Percentiles rank a stretch among this genome's conserved stretches.
Evolutionary conservation across 1,284 basidiomycete species (phyloP).

Genomic region (Ceraceosorus bombacis): DNA sequence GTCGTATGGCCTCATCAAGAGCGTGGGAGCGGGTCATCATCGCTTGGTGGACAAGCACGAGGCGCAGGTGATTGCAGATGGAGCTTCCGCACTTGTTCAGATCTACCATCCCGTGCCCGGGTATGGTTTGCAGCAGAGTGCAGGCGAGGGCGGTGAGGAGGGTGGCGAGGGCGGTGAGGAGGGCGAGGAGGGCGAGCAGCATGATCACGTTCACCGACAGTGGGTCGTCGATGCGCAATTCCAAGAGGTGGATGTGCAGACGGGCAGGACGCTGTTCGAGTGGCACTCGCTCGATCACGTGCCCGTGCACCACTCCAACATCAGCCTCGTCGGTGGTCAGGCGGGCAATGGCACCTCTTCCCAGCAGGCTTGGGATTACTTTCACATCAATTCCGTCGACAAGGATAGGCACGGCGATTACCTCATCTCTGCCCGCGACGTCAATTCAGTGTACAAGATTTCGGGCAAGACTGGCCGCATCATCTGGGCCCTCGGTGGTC

Average conservation of each 20-base stretch:
- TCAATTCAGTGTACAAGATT: slow-evolving; percentile 44
- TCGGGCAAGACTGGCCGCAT: slow-evolving; percentile 27
- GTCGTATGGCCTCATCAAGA: slow-evolving; percentile 32
- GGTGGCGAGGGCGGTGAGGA: too few species aligned
- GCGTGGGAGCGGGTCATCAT: slow-evolving; percentile 14
- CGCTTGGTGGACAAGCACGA: slow-evolving; percentile 11
- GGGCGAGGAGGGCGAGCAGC: background rate
- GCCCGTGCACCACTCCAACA: slow-evolving; percentile 15
- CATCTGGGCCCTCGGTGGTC: slow-evolving; percentile 44
- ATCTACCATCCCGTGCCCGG: slow-evolving; percentile 27
- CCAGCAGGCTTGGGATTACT: slow-evolving; percentile 7
- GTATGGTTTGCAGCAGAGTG: slow-evolving; percentile 25
- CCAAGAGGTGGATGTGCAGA: slow-evolving; percentile 46
- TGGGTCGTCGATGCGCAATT: slow-evolving; percentile 33
- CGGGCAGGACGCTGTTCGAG: slow-evolving; percentile 25
- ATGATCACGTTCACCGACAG: slow-evolving; percentile 11
- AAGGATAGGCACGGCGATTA: slow-evolving; percentile 45
- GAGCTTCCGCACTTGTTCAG: slow-evolving; percentile 40
- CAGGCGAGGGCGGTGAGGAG: slow-evolving; percentile 3
- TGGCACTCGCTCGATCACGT: slow-evolving; percentile 23
- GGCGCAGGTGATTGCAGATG: slow-evolving; percentile 38
- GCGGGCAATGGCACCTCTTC: slow-evolving; percentile 3
- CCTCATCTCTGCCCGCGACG: slow-evolving; percentile 44
- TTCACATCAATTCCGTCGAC: slow-evolving; percentile 36
- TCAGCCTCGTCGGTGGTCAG: slow-evolving; percentile 3